A percentile compares a stretch with the other conserved stretches of the same genome.
Evolutionary conservation across 1,139 yeast genomes (phyloP).

Genomic region (Yamadazyma mexicana): DNA sequence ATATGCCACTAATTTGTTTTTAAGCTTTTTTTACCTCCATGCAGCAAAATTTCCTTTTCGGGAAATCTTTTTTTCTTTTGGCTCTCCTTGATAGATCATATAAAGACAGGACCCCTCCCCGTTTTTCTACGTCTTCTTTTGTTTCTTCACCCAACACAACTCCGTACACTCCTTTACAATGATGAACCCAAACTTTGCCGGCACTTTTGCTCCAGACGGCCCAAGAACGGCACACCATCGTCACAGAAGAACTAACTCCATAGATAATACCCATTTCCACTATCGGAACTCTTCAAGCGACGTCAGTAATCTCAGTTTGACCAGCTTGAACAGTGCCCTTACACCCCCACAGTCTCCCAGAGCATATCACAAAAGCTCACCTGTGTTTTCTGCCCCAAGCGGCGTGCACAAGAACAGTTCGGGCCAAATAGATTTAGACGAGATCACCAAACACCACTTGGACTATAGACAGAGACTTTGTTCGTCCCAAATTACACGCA

Average conservation of each 20-base stretch:
- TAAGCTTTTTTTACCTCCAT: not conserved
- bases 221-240: not conserved
- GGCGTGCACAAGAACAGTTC: too few relatives aligned
- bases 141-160: not conserved
- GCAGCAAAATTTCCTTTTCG: not conserved
- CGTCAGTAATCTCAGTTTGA: constrained; percentile 12
- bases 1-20: not conserved
- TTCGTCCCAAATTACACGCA: constrained; percentile 3
- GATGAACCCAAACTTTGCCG: not conserved
- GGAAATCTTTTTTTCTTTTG: not conserved
- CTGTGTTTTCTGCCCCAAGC: too few relatives aligned
- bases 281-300: constrained; percentile 10
- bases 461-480: constrained; percentile 1
- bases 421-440: constrained; percentile 21
- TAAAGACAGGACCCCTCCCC: not conserved
- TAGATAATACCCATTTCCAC: constrained; percentile 9
- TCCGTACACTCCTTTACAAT: not conserved
- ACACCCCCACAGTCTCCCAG: constrained; percentile 17
- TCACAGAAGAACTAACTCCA: constrained; percentile 14
- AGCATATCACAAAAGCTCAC: not conserved
- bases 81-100: not conserved
- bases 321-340: constrained; percentile 6
- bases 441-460: constrained; percentile 14
- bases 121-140: not conserved
- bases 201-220: too few relatives aligned